A percentile compares a stretch with the other conserved stretches of the same genome.
These are phyloP conservation scores for Naganishia vaughanmartiniae DNA, from an alignment of 768 basidiomycete species.

Conservation along the genomic window DNA sequence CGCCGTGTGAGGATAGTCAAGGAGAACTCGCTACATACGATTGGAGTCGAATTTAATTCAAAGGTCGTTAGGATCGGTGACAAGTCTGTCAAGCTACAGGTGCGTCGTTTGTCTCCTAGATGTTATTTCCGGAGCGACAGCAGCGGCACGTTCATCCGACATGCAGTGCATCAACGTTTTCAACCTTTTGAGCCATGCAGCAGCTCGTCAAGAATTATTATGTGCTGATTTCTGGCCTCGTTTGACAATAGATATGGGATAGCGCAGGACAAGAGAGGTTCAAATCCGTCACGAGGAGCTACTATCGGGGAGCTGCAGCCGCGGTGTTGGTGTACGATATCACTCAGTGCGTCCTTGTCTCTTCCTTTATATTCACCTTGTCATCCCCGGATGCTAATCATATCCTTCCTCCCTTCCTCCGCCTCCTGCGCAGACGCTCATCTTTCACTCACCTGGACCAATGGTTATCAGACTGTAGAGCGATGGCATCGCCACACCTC, in stretches of 20 bases:
- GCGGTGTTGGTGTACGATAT: constrained; percentile 54
- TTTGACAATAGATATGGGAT: constrained; percentile 75
- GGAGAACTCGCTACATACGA: constrained; percentile 94
- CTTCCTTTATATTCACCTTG: constrained; percentile 45
- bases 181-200: constrained; percentile 6
- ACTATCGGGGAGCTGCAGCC: constrained; percentile 78
- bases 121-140: not conserved
- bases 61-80: constrained; percentile 88
- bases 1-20: constrained; percentile 75
- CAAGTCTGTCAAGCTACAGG: constrained; percentile 93
- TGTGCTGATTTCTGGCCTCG: too few relatives aligned
- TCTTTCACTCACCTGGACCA: constrained; percentile 78
- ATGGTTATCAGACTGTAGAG: constrained; percentile 91
- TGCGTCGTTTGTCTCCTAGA: constrained; percentile 51
- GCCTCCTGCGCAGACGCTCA: constrained; percentile 62
- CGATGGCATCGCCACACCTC: constrained; percentile 85
- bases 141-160: not conserved
- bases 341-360: constrained; percentile 55
- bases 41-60: constrained; percentile 97
- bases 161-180: constrained; percentile 3
- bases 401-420: not conserved
- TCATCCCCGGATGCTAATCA: not conserved
- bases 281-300: constrained; percentile 79
- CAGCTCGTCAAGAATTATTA: constrained; percentile 22
- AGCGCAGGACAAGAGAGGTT: constrained; percentile 96